phyloP scores from a whole-genome alignment of 192 early-diverging fungal species.

The Coemansia sp. region DNA sequence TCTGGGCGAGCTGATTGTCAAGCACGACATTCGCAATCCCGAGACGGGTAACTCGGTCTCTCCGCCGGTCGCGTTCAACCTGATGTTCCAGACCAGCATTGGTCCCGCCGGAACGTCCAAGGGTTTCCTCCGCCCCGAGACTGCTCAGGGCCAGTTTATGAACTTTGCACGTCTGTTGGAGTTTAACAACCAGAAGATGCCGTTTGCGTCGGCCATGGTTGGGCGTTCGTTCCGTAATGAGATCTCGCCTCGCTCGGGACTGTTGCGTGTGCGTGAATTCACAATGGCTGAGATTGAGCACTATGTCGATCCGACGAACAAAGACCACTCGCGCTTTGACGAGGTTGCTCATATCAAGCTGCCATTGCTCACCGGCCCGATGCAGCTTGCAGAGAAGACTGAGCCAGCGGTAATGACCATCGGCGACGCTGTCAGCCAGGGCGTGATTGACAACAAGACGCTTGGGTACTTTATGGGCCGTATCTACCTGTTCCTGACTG shows the following conservation, averaged over 20 bases:
- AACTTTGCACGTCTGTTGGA: conserved; percentile 97
- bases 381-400: conserved; percentile 78
- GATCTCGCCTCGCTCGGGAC: conserved; percentile 92
- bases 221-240: conserved; percentile 99
- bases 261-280: conserved; percentile 96
- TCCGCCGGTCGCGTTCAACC: conserved; percentile 91
- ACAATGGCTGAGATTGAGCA: conserved; percentile 99
- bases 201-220: conserved; percentile 98
- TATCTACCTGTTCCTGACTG: conserved; percentile 86
- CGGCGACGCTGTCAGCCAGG: conserved; percentile 86
- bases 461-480: conserved; percentile 98
- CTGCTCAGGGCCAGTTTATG: conserved; percentile 99
- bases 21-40: conserved; percentile 83
- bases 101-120: conserved; percentile 95
- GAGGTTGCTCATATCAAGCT: conserved; percentile 78
- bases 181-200: conserved; percentile 97
- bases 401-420: conserved; percentile 72
- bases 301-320: conserved; percentile 93
- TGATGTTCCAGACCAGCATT: conserved; percentile 98
- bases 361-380: conserved; percentile 71
- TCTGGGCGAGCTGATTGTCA: conserved; percentile 80
- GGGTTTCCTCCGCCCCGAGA: conserved; percentile 96
- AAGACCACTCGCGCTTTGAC: conserved; percentile 88
- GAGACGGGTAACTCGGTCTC: conserved; percentile 90
- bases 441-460: conserved; percentile 93